phyloP scores from a whole-genome alignment of 108 stramenopile genomes.

The Stephanodiscus minutulus region DNA sequence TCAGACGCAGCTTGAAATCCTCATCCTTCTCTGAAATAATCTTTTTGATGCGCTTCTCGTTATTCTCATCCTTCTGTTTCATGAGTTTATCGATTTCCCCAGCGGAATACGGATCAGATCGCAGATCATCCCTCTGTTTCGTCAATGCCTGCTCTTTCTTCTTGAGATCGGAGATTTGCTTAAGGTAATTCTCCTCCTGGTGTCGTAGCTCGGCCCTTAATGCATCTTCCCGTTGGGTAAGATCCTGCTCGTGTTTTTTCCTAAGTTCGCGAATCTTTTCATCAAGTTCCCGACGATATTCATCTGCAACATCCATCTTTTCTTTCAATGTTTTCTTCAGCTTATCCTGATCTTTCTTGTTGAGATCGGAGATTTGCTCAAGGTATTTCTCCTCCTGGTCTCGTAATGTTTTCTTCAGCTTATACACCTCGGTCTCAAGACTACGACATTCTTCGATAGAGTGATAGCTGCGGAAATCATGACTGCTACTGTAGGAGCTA shows the following conservation, averaged over 20 bases:
- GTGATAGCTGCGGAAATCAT: too few relatives aligned
- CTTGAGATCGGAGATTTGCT: slow-evolving; percentile 28
- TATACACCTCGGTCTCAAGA: too few relatives aligned
- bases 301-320: slow-evolving; percentile 22
- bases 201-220: slow-evolving; percentile 26
- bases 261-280: slow-evolving; percentile 22
- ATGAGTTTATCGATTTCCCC: background rate
- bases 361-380: slow-evolving; percentile 17
- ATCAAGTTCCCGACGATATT: background rate
- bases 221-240: slow-evolving; percentile 25
- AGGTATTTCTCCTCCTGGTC: background rate
- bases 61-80: slow-evolving; percentile 26
- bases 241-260: slow-evolving; percentile 27
- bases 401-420: too few relatives aligned
- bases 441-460: too few relatives aligned
- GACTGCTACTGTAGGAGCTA: too few relatives aligned
- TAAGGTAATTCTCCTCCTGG: slow-evolving; percentile 32
- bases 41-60: background rate
- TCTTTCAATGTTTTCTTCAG: slow-evolving; percentile 9
- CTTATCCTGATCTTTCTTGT: slow-evolving; percentile 14
- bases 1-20: too few relatives aligned
- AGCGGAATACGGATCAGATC: slow-evolving; percentile 9
- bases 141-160: slow-evolving; percentile 25
- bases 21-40: background rate
- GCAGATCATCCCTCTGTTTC: too few relatives aligned